These are phyloP conservation scores for Cryptococcus floricola DNA, from an alignment of 1,284 basidiomycete species.

Conservation along the genomic window DNA sequence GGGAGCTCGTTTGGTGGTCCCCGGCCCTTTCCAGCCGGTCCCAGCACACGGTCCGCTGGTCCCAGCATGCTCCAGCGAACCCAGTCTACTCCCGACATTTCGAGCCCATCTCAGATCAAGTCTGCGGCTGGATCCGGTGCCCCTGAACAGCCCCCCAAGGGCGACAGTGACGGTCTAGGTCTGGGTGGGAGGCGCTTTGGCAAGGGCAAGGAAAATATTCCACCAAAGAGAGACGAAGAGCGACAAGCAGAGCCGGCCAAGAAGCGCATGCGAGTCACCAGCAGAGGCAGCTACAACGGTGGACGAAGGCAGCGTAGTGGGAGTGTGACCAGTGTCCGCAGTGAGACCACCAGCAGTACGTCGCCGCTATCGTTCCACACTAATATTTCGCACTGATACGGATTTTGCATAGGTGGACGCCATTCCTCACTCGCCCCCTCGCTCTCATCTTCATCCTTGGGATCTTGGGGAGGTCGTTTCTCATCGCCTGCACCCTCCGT, in stretches of 20 bases:
- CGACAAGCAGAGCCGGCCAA: conserved; percentile 17
- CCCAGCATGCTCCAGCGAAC: conserved; percentile 25
- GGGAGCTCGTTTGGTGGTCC: conserved; percentile 1
- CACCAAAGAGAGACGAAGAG: conserved; percentile 34
- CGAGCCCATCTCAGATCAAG: conserved; percentile 5
- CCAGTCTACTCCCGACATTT: conserved; percentile 21
- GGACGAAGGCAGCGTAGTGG: conserved; percentile 19
- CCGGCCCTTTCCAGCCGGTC: conserved; percentile 4
- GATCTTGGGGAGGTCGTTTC: conserved; percentile 20
- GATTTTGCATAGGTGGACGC: conserved; percentile 10
- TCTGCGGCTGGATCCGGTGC: conserved; percentile 8
- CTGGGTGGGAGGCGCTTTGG: conserved; percentile 22
- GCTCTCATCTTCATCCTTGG: conserved; percentile 15
- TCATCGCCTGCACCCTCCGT: conserved; percentile 37
- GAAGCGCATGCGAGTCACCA: conserved; percentile 33
- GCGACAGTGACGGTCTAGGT: conserved; percentile 15
- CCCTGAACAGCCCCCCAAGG: conserved; percentile 5
- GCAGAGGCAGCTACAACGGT: conserved; percentile 15
- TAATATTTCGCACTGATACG: not conserved
- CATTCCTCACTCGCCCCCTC: conserved; percentile 25
- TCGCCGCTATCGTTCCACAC: not conserved
- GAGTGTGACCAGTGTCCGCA: conserved; percentile 38
- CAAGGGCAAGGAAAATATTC: conserved; percentile 46
- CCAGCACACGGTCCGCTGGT: conserved; percentile 16
- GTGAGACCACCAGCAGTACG: conserved; percentile 27